Conservation (phyloP, 768 basidiomycete species). For the Auricularia sp. region DNA sequence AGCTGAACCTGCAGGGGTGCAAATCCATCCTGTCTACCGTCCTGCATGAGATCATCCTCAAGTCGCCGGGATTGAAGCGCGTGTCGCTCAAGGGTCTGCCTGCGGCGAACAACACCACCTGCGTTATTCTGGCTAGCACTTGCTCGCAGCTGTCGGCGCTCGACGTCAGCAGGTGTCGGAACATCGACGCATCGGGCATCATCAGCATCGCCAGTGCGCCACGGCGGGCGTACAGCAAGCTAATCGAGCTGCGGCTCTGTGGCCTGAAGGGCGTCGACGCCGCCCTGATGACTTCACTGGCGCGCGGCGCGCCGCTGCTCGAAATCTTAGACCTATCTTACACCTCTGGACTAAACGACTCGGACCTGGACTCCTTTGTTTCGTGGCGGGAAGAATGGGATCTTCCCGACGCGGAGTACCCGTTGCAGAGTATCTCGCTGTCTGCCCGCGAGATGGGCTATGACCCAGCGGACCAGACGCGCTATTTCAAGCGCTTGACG, state of each 20-base stretch:
- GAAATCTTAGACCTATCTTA: constrained; percentile 79
- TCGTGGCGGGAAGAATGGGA: constrained; percentile 14
- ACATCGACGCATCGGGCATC: constrained; percentile 34
- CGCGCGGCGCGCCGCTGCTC: constrained; percentile 56
- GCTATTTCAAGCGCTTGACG: constrained; percentile 52
- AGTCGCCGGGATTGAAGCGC: constrained; percentile 47
- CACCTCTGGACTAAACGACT: constrained; percentile 60
- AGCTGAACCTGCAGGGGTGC: constrained; percentile 67
- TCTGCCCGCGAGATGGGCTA: constrained; percentile 58
- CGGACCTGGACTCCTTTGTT: constrained; percentile 64
- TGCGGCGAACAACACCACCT: constrained; percentile 65
- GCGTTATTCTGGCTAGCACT: constrained; percentile 51
- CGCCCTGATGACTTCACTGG: constrained; percentile 53
- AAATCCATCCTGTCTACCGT: constrained; percentile 50
- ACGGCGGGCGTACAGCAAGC: background rate
- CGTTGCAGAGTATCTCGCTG: constrained; percentile 18
- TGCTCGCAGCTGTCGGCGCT: constrained; percentile 49
- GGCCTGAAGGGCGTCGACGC: constrained; percentile 57
- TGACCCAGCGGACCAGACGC: constrained; percentile 27
- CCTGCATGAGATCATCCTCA: constrained; percentile 58
- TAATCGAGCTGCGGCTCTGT: constrained; percentile 58
- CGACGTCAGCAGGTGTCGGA: constrained; percentile 62
- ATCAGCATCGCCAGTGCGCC: constrained; percentile 34
- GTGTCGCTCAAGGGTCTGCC: constrained; percentile 59
- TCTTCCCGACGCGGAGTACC: constrained; percentile 30